phyloP scores from a whole-genome alignment of 2,329 filamentous ascomycete genomes.

The Phoma sp. region DNA sequence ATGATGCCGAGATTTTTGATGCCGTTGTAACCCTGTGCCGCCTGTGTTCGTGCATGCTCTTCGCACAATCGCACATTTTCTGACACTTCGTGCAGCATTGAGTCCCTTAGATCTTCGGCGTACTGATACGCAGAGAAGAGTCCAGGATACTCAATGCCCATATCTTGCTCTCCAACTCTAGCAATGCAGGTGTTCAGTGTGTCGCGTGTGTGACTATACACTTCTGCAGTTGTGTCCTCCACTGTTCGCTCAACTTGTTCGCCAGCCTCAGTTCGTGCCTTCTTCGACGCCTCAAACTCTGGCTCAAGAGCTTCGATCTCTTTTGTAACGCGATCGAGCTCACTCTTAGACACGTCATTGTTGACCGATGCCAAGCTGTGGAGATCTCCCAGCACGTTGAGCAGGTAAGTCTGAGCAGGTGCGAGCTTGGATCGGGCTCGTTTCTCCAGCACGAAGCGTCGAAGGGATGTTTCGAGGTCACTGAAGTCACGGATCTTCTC shows the following conservation, averaged over 20 bases:
- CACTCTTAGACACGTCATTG: slow-evolving; percentile 80
- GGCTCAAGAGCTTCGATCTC: slow-evolving; percentile 86
- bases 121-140: slow-evolving; percentile 86
- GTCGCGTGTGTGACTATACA: slow-evolving; percentile 82
- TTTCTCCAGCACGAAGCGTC: slow-evolving; percentile 95
- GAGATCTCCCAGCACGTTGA: slow-evolving; percentile 91
- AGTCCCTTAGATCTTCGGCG: slow-evolving; percentile 88
- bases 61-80: slow-evolving; percentile 80
- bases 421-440: slow-evolving; percentile 93
- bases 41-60: slow-evolving; percentile 79
- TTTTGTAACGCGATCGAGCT: slow-evolving; percentile 80
- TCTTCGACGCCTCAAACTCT: slow-evolving; percentile 80
- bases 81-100: slow-evolving; percentile 88
- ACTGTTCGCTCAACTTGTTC: slow-evolving; percentile 82
- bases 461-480: slow-evolving; percentile 82
- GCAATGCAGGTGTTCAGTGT: slow-evolving; percentile 77
- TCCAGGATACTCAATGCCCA: slow-evolving; percentile 86
- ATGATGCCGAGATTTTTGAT: slow-evolving; percentile 89
- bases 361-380: slow-evolving; percentile 85
- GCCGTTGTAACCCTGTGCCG: slow-evolving; percentile 78
- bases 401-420: slow-evolving; percentile 90
- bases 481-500: slow-evolving; percentile 91
- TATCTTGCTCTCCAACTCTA: slow-evolving; percentile 75
- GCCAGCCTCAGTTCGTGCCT: slow-evolving; percentile 77
- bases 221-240: slow-evolving; percentile 81